Conservation (phyloP, 805 yeast species). For the Nakazawaea wickerhamii region DNA sequence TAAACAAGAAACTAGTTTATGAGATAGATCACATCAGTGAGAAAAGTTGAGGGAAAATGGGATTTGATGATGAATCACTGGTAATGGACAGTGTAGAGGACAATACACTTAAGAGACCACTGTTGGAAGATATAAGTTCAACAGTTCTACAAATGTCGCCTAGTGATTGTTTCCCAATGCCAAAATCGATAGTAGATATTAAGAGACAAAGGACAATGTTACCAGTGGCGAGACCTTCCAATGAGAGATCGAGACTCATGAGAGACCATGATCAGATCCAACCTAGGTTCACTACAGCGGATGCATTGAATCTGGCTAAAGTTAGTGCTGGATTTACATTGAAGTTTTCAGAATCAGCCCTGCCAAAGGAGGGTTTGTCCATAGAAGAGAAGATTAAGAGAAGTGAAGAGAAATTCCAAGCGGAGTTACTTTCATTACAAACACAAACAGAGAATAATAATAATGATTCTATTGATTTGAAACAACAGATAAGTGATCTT, state of each 20-base stretch:
- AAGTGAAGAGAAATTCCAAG: conserved; percentile 8
- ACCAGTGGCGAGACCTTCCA: conserved; percentile 23
- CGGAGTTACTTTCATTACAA: conserved; percentile 2
- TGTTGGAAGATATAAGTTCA: conserved; percentile 21
- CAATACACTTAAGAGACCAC: too few species aligned
- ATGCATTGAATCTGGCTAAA: conserved; percentile 11
- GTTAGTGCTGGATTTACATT: conserved; percentile 4
- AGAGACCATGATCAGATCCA: conserved; percentile 9
- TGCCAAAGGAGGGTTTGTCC: not conserved
- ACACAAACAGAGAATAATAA: conserved; percentile 4
- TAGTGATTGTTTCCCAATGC: not conserved
- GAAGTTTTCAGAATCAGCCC: not conserved
- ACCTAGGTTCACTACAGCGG: conserved; percentile 14
- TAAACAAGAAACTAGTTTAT: too few species aligned
- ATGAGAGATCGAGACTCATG: conserved; percentile 20
- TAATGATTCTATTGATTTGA: conserved; percentile 19
- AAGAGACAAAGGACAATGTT: conserved; percentile 26
- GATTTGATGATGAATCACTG: too few species aligned
- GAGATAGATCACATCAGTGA: too few species aligned
- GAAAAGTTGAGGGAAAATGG: too few species aligned
- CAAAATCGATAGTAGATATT: conserved; percentile 21
- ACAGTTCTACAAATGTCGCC: not conserved
- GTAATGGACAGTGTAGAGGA: too few species aligned
- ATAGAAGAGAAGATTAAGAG: conserved; percentile 14
- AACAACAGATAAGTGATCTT: conserved; percentile 22